Conservation (phyloP, 176 grass and related monocot genomes). For the Avena insularis region DNA sequence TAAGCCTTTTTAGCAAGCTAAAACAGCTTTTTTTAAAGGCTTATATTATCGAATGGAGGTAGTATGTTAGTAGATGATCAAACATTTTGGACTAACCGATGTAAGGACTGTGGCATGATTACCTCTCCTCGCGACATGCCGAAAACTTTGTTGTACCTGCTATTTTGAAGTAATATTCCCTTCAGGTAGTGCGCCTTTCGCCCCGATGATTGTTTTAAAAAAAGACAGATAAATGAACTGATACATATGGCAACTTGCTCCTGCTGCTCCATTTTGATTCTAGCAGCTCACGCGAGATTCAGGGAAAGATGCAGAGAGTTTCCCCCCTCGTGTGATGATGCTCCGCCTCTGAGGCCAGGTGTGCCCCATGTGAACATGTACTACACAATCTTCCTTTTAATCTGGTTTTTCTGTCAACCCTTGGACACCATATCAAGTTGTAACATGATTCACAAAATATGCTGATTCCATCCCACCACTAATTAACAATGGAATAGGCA, state of each 20-base stretch:
- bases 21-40: no score
- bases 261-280: not conserved
- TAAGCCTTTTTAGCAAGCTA: no score
- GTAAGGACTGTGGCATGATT: no score
- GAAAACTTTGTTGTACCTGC: no score
- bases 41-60: no score
- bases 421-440: constrained; percentile 13
- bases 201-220: not conserved
- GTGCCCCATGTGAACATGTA: constrained; percentile 51
- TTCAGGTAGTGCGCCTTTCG: no score
- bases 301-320: constrained; percentile 25
- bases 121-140: no score
- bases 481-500: not conserved
- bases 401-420: not conserved
- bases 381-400: constrained; percentile 35
- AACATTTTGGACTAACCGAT: no score
- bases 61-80: no score
- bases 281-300: constrained; percentile 34
- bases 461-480: constrained; percentile 8
- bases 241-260: not conserved
- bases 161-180: no score
- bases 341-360: constrained; percentile 31
- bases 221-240: not conserved
- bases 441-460: constrained; percentile 38
- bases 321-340: constrained; percentile 37